Percentiles rank a stretch among this genome's conserved stretches.
Conservation (phyloP, 192 early-diverging fungal genomes). For the Dissophora globulifera region DNA sequence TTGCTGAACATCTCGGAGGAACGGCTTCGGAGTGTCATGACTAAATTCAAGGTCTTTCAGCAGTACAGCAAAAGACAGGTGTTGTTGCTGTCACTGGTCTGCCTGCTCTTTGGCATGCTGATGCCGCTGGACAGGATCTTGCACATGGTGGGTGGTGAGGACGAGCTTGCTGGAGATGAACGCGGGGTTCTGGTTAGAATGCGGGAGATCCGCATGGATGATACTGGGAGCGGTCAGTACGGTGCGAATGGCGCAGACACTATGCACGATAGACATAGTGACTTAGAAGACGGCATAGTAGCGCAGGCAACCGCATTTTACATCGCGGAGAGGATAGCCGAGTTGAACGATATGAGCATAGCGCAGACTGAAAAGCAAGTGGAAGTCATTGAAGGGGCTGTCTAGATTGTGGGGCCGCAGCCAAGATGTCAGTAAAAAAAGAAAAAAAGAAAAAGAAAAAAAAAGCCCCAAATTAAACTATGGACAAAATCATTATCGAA, state of each 20-base stretch:
- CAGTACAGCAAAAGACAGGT: conserved; percentile 2
- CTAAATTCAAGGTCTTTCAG: background rate
- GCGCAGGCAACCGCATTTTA: background rate
- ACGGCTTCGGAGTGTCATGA: background rate
- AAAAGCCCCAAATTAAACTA: too few relatives aligned
- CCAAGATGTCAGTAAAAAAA: too few relatives aligned
- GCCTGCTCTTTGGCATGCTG: conserved; percentile 20
- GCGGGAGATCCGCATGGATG: background rate
- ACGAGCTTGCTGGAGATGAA: background rate
- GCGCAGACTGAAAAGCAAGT: background rate
- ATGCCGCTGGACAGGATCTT: conserved; percentile 7
- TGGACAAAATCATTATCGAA: too few relatives aligned
- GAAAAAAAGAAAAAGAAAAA: too few relatives aligned
- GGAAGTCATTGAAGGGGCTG: background rate
- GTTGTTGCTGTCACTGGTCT: conserved; percentile 14
- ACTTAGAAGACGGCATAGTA: too few relatives aligned
- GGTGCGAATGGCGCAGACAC: background rate
- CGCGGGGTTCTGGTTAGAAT: too few relatives aligned
- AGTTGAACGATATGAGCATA: background rate
- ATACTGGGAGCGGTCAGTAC: background rate
- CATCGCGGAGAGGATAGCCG: background rate
- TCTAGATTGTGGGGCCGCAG: too few relatives aligned
- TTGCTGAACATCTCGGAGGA: background rate
- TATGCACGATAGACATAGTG: background rate
- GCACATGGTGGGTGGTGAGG: background rate